Percentiles rank a stretch among this genome's conserved stretches.
These are phyloP conservation scores for Ballota nigra DNA, from an alignment of 257 asterid genomes.

Conservation along the genomic window DNA sequence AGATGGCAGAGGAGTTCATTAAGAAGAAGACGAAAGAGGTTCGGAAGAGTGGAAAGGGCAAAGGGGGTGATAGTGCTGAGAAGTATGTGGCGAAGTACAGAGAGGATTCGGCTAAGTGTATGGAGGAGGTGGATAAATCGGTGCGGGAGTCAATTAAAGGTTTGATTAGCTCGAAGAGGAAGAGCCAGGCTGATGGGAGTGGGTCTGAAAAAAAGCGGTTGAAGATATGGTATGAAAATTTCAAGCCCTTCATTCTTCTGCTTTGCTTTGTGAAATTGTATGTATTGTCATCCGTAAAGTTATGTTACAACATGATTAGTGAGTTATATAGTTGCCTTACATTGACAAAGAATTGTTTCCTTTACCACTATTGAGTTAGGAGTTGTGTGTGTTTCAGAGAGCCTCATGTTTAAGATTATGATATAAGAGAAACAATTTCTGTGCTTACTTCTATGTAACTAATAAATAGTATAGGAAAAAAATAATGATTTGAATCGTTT, in stretches of 20 bases:
- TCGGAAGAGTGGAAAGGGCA: slow-evolving; percentile 51
- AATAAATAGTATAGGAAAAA: background rate
- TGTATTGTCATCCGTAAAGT: background rate
- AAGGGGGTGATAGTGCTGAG: slow-evolving; percentile 51
- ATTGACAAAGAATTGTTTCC: background rate
- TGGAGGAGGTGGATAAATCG: slow-evolving; percentile 79
- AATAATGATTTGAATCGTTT: background rate
- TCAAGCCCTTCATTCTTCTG: background rate
- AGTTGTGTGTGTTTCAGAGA: background rate
- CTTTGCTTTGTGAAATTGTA: background rate
- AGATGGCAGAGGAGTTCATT: slow-evolving; percentile 78
- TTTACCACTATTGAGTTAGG: background rate
- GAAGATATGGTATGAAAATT: slow-evolving; percentile 66
- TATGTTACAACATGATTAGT: background rate
- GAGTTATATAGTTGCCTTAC: background rate
- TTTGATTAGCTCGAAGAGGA: slow-evolving; percentile 53
- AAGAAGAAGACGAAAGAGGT: slow-evolving; percentile 70
- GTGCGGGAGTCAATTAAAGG: slow-evolving; percentile 70
- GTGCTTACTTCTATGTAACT: too few relatives aligned
- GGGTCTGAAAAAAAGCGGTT: slow-evolving; percentile 48
- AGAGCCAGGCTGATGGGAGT: slow-evolving; percentile 28
- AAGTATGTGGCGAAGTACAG: slow-evolving; percentile 87
- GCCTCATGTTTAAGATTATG: background rate
- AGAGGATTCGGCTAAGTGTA: slow-evolving; percentile 77
- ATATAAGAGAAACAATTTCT: background rate